These are phyloP conservation scores for Asterella californica DNA, from an alignment of 225 moss, liverwort and hornwort species.

Conservation along the genomic window DNA sequence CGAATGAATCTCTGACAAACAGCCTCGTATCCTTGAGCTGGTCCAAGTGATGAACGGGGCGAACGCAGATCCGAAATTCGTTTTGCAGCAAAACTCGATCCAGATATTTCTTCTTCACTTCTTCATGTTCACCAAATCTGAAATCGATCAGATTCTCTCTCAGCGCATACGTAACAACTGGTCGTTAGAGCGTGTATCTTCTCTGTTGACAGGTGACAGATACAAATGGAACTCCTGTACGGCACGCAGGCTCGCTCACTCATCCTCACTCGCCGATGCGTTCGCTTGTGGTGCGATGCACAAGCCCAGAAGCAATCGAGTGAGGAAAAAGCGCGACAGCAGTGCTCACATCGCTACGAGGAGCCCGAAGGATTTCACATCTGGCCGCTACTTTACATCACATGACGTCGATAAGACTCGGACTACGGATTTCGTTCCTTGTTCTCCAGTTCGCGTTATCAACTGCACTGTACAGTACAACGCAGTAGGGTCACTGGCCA, in stretches of 20 bases:
- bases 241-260: constrained; percentile 9
- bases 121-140: not conserved
- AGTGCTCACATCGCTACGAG: not conserved
- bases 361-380: not conserved
- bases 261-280: constrained; percentile 2
- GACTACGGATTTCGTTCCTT: not conserved
- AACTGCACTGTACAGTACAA: too few species aligned
- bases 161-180: not conserved
- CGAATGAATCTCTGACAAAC: not conserved
- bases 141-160: constrained; percentile 1
- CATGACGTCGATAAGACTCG: not conserved
- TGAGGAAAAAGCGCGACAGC: constrained; percentile 12
- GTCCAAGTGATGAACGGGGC: not conserved
- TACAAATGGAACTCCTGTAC: constrained; percentile 10
- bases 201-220: not conserved
- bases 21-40: constrained; percentile 1
- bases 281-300: not conserved
- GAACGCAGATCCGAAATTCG: constrained; percentile 9
- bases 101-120: constrained; percentile 2
- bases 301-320: not conserved
- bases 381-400: not conserved
- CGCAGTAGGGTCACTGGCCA: too few species aligned
- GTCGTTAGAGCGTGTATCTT: constrained; percentile 3
- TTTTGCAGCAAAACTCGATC: not conserved
- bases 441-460: not conserved